Evolutionary conservation across 2,329 filamentous ascomycete species (phyloP), one percentile per base, ranked within the genome.

Genomic region (Aspergillus proliferans): DNA sequence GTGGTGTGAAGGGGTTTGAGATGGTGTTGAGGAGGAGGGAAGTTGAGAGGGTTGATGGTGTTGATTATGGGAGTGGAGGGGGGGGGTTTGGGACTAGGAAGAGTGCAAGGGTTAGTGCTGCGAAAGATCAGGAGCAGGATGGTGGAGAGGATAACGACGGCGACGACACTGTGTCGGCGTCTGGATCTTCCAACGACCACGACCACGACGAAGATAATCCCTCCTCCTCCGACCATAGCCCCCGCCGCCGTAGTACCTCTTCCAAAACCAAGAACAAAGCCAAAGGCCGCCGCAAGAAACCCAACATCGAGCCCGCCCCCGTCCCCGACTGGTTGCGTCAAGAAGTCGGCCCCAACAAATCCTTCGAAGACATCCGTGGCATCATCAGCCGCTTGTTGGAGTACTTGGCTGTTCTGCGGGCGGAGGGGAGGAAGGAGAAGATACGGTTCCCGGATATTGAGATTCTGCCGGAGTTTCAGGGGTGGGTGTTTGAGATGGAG

Each of bases 1-100:
- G 76, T 0, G 70, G 79, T 2, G 75, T 86, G 3, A 67, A 72
- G 21, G 72, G 75, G 56, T 89, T 85, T 80, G 76, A 79, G 1
- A 67, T 89, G 6, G 77, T 76, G 5, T 74, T 84, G 43, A 77
- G 84, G 41, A 85, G 84, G 68, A 79, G 85, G 12, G 84, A 87
- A 61, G 41, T 50, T 9, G 39, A 46, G 30, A 50, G 52, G 36
- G 45, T 44, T 9, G 51, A 54, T 4, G 19, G n/a, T 22, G 41
- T 2, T 14, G 15, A 12, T 38, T 22, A 14, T 14, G 36, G 24
- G 19, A 1, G 19, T 9, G 22, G 43, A 15, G 7, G 12, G 15
- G 15, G 30, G 1, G 7, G 15, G 12, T 34, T 4, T 33, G 24
- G 47, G 39, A 5, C 15, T 6, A 6, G 18, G 2, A 43, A 14